Conservation (phyloP, 495 filamentous ascomycete species). For the Hypoxylon rickii region DNA sequence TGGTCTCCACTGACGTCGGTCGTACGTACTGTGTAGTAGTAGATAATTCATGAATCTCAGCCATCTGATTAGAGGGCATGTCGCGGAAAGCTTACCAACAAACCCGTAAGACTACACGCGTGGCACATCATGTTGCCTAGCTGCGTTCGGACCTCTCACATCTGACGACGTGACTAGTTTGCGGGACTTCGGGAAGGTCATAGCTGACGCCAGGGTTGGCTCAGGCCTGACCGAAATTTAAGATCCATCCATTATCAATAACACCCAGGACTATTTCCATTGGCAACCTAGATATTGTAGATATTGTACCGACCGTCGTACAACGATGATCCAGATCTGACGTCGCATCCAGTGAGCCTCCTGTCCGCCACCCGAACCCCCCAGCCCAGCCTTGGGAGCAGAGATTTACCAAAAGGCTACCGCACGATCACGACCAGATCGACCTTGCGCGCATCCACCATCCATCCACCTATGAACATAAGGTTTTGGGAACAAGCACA, state of each 20-base stretch:
- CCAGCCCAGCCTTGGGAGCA: not conserved
- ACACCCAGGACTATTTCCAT: too few relatives aligned
- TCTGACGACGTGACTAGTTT: not conserved
- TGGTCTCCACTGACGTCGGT: constrained; percentile 26
- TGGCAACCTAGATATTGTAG: too few relatives aligned
- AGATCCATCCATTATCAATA: too few relatives aligned
- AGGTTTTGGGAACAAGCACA: not conserved
- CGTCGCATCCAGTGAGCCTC: constrained; percentile 28
- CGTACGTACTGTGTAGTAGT: too few relatives aligned
- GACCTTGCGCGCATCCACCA: not conserved
- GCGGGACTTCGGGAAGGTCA: constrained; percentile 12
- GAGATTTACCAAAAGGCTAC: not conserved
- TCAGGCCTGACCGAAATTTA: constrained; percentile 14
- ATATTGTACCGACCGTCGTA: too few relatives aligned
- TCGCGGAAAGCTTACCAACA: not conserved
- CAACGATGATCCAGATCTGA: constrained; percentile 32
- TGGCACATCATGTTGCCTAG: constrained; percentile 5
- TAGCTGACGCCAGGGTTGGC: constrained; percentile 19
- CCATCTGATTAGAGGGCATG: too few relatives aligned
- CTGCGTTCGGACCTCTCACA: constrained; percentile 16
- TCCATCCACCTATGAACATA: too few relatives aligned
- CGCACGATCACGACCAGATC: not conserved
- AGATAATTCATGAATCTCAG: too few relatives aligned
- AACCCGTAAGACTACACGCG: not conserved
- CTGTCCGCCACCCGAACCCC: constrained; percentile 21